Conservation (phyloP, 768 basidiomycete species). For the Arthromyces matolae region DNA sequence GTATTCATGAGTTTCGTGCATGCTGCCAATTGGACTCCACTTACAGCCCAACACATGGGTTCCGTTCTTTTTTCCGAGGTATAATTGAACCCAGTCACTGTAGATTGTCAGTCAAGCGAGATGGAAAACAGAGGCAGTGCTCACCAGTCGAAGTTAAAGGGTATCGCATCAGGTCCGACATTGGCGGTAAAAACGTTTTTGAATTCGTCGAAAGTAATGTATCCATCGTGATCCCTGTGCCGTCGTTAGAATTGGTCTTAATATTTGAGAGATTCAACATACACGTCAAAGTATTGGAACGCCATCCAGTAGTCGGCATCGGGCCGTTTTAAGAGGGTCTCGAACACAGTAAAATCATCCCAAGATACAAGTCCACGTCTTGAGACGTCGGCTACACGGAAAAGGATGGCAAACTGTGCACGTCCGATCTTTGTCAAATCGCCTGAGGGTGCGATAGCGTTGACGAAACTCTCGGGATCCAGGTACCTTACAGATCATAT, state of each 20-base stretch:
- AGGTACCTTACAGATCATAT: conserved; percentile 62
- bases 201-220: conserved; percentile 92
- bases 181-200: conserved; percentile 86
- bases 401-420: conserved; percentile 85
- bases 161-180: conserved; percentile 74
- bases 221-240: conserved; percentile 81
- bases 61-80: conserved; percentile 90
- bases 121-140: conserved; percentile 9
- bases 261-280: conserved; percentile 26
- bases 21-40: conserved; percentile 25
- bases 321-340: conserved; percentile 87
- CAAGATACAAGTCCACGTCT: conserved; percentile 79
- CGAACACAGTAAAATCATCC: conserved; percentile 96
- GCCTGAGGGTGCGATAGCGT: conserved; percentile 86
- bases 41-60: conserved; percentile 88
- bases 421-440: conserved; percentile 86
- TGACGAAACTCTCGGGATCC: conserved; percentile 85
- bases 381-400: conserved; percentile 81
- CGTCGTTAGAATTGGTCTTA: conserved; percentile 9
- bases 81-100: conserved; percentile 94
- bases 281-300: conserved; percentile 95
- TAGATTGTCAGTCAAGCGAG: background rate
- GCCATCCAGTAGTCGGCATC: conserved; percentile 98
- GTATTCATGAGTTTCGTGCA: conserved; percentile 1
- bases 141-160: conserved; percentile 93